Conservation (phyloP, 768 basidiomycete species). For the Scleroderma bovista region DNA sequence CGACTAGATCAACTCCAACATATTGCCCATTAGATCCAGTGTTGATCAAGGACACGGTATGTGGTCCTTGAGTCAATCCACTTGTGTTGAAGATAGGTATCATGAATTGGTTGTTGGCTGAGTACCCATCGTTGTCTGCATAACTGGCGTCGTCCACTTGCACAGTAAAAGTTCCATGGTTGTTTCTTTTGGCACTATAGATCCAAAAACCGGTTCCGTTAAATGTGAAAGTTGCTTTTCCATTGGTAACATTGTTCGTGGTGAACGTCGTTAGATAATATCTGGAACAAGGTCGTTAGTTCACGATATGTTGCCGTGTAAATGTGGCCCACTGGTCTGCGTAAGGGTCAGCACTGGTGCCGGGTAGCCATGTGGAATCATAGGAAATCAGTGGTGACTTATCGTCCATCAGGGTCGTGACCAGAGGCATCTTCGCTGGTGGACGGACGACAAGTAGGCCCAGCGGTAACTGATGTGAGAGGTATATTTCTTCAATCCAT, state of each 20-base stretch:
- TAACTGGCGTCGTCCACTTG: constrained; percentile 33
- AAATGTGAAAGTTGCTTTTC: constrained; percentile 37
- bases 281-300: constrained; percentile 14
- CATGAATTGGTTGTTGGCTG: constrained; percentile 31
- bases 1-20: constrained; percentile 47
- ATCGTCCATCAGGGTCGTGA: constrained; percentile 25
- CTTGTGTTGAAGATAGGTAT: constrained; percentile 34
- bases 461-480: too few species aligned
- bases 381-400: constrained; percentile 29
- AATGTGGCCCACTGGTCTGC: constrained; percentile 14
- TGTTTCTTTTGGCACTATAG: constrained; percentile 44
- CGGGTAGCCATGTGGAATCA: constrained; percentile 18
- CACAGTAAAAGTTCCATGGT: constrained; percentile 43
- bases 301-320: neutral
- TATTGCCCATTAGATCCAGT: constrained; percentile 28
- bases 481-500: too few species aligned
- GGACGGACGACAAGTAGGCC: neutral
- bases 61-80: constrained; percentile 29
- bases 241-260: constrained; percentile 30
- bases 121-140: constrained; percentile 24
- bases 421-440: constrained; percentile 15
- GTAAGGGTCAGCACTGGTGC: constrained; percentile 1
- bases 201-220: constrained; percentile 45
- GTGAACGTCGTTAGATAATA: constrained; percentile 38
- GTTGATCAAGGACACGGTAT: constrained; percentile 31